Evolutionary conservation across 2,329 filamentous ascomycete genomes (phyloP).

Genomic region (Aspergillus sergii): DNA sequence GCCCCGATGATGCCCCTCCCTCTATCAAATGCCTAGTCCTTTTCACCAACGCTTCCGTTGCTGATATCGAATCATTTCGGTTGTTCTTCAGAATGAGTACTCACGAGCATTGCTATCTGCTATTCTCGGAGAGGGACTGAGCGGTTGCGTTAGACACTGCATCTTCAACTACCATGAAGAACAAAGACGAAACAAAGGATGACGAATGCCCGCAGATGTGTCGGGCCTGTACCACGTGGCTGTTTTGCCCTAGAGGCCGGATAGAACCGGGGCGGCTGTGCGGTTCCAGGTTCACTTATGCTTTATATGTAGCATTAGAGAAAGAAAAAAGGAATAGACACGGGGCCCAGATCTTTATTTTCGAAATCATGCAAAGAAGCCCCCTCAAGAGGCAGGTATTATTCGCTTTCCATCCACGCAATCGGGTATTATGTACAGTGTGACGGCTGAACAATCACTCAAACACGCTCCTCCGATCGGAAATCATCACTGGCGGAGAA

Average conservation of each 20-base stretch:
- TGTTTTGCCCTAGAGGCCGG: too few species aligned
- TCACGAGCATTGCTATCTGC: not conserved
- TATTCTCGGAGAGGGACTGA: too few species aligned
- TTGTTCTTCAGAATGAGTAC: not conserved
- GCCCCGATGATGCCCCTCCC: too few species aligned
- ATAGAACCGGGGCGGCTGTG: too few species aligned
- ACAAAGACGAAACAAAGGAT: too few species aligned
- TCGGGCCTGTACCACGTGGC: too few species aligned
- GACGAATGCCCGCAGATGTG: too few species aligned
- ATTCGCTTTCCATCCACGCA: not conserved
- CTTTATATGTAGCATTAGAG: not conserved
- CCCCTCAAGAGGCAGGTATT: not conserved
- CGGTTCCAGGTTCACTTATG: too few species aligned
- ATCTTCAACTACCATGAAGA: too few species aligned
- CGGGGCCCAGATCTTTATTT: not conserved
- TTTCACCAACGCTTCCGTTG: not conserved
- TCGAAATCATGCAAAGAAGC: not conserved
- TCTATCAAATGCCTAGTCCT: too few species aligned
- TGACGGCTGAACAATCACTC: not conserved
- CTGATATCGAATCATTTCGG: not conserved
- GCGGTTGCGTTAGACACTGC: too few species aligned
- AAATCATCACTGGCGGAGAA: constrained; percentile 7
- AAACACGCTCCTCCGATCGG: constrained; percentile 11
- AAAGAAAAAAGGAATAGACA: not conserved
- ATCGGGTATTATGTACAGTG: constrained; percentile 1